Base-by-base conservation (phyloP, 1,284 basidiomycete species). In the Grifola frondosa region DNA sequence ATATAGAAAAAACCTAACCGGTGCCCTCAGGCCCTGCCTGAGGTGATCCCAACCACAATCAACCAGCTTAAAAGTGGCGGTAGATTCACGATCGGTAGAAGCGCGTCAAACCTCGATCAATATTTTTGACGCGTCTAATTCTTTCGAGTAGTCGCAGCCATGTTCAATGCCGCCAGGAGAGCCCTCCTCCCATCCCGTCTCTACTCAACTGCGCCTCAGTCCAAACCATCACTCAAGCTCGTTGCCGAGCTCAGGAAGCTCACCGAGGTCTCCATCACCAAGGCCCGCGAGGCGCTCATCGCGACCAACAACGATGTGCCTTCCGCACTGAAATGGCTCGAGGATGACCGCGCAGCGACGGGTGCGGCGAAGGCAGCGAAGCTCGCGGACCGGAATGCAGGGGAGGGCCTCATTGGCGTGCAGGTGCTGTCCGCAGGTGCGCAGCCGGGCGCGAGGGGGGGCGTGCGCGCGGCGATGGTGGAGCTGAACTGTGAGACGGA, bases 401-500 rank as follows among this genome's bases (percentile, higher is more conserved):
- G 77, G 23, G 84, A 97, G 58, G 95, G 95, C 1, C 71, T 93
- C 6, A 74, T 97, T 25, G 85, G 83, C 34, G 71, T 90, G 15
- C 83, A 81, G 23, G 68, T 95, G 8, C 77, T 96, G 37, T 77
- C 82, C 5, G 69, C 75, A 20, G 84, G 84, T 2, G 61, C 66
- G 10, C 40, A 40, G 5, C 25, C 64, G 30, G 66, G 65, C 23
- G 53, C 59, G 13, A 58, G 61, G 28, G 68, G 73, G 5, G 77
- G 78, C 20, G 73, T 90, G 30, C 78, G 89, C 20, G 92, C 88
- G 6, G 83, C 86, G 11, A 89, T 97, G 75, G 74, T 97, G 46
- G 95, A 98, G 66, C 75, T 97, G 49, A 94, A 92, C 59, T 97
- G 95, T 73, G 95, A 98, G 71, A 97, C 95, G 30, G 95, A 98